phyloP scores from a whole-genome alignment of 495 filamentous ascomycete species.

The Daldinia childiae region DNA sequence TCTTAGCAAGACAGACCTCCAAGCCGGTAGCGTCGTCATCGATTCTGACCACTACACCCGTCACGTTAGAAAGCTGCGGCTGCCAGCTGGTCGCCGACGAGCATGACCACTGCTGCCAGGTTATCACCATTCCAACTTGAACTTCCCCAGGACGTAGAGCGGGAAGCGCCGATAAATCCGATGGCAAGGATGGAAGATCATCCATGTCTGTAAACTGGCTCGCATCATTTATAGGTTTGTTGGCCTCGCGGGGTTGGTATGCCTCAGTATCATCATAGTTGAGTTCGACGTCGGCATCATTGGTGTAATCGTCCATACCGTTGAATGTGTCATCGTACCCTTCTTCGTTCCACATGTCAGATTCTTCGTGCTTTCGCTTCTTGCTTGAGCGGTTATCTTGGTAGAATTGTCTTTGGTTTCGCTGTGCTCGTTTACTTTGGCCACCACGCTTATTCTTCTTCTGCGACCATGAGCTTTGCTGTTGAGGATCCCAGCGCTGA shows the following conservation, averaged over 20 bases:
- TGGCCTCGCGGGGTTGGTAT: constrained; percentile 33
- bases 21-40: constrained; percentile 58
- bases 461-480: constrained; percentile 55
- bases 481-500: constrained; percentile 86
- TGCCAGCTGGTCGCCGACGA: constrained; percentile 81
- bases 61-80: constrained; percentile 73
- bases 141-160: constrained; percentile 63
- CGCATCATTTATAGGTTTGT: constrained; percentile 42
- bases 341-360: constrained; percentile 43
- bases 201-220: constrained; percentile 53
- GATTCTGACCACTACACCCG: constrained; percentile 66
- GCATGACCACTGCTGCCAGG: constrained; percentile 79
- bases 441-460: constrained; percentile 51
- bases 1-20: constrained; percentile 71
- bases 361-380: constrained; percentile 61
- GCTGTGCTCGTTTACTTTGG: constrained; percentile 51
- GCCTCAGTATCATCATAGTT: constrained; percentile 62
- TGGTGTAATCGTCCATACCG: constrained; percentile 40
- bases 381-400: constrained; percentile 57
- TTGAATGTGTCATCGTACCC: constrained; percentile 39
- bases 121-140: constrained; percentile 72
- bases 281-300: constrained; percentile 51
- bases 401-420: constrained; percentile 52
- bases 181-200: constrained; percentile 75
- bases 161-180: constrained; percentile 65